Evolutionary conservation across 805 yeast species (phyloP).

Genomic region (Wickerhamiella vanderwaltii): DNA sequence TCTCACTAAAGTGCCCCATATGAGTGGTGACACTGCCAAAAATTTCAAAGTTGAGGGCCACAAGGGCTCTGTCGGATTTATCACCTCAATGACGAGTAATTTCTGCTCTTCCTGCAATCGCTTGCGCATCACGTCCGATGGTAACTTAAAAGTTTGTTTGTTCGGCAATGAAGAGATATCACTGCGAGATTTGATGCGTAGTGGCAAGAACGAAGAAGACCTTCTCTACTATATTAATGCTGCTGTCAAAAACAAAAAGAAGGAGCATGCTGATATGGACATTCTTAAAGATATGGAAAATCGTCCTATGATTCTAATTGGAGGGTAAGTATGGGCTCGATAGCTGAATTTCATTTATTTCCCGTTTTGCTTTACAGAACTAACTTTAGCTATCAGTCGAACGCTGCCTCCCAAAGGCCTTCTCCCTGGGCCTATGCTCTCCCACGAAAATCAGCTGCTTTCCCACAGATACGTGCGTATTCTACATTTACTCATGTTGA

Average conservation of each 20-base stretch:
- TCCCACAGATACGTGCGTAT: not conserved
- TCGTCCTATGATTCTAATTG: constrained; percentile 46
- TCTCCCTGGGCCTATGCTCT: too few species aligned
- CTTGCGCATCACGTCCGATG: constrained; percentile 40
- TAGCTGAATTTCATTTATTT: too few species aligned
- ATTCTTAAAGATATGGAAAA: constrained; percentile 36
- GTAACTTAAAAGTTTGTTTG: constrained; percentile 42
- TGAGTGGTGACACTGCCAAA: constrained; percentile 40
- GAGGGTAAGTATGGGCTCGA: constrained; percentile 34
- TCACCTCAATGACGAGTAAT: constrained; percentile 44
- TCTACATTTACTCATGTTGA: constrained; percentile 31
- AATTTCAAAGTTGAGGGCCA: constrained; percentile 34
- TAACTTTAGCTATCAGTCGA: too few species aligned
- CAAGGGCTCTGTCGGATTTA: constrained; percentile 38
- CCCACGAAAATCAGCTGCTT: too few species aligned
- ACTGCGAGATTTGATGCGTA: constrained; percentile 34
- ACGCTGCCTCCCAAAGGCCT: too few species aligned
- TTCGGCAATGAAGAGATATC: constrained; percentile 43
- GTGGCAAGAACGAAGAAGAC: constrained; percentile 29
- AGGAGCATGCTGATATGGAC: constrained; percentile 41
- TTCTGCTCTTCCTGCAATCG: constrained; percentile 44
- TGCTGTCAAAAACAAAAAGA: constrained; percentile 38
- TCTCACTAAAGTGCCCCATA: constrained; percentile 20
- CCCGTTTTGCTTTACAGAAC: too few species aligned
- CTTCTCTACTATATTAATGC: constrained; percentile 32